Evolutionary conservation across 257 asterid species (phyloP), one percentile per base, ranked within the genome.

Genomic region (Ajuga chamaepitys): DNA sequence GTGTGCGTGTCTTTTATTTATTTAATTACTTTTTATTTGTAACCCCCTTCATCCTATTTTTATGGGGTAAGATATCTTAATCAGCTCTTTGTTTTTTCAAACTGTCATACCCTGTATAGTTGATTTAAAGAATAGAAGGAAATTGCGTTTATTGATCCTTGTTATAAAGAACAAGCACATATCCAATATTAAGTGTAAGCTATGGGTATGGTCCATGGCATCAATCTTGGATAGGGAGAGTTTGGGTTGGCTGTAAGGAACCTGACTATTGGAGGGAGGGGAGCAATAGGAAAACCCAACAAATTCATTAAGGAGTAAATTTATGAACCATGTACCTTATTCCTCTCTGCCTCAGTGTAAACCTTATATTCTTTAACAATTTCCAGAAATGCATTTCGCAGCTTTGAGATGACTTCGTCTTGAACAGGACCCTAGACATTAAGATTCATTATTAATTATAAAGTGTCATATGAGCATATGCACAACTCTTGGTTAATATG

Each of bases 351-450:
- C 74, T 84, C 95, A 0, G 96, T 80, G 80, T 84, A 88, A 60
- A 79, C 81, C 75, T 86, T 94, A 74, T 83, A 94, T 74, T 94
- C 99, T 74, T 75, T 84, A 35, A 80, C 89, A 80, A 90, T 90
- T 66, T 83, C 95, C 58, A 88, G 82, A 77, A 87, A 94, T 72
- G 95, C 92, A 60, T 62, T 75, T 47, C 97, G 99, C 60, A 94
- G 85, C 78, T 85, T 82, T 47, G 91, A 83, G 54, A 86, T 85
- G 52, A 88, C 97, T 68, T 88, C 96, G 76, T 94, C 99, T 78
- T 85, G 87, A 64, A 83, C 95, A 52, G 99, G 99, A 64, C 99
- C 97, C 99, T 94, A 76, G 52, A 74, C 46, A 48, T 75, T 73
- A 72, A 72, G 53, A 61, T 40, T 58, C 67, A 45, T 58, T 56